These are phyloP conservation scores for Venturiaceae sp. DNA, from an alignment of 2,329 filamentous ascomycete genomes.

Conservation along the genomic window DNA sequence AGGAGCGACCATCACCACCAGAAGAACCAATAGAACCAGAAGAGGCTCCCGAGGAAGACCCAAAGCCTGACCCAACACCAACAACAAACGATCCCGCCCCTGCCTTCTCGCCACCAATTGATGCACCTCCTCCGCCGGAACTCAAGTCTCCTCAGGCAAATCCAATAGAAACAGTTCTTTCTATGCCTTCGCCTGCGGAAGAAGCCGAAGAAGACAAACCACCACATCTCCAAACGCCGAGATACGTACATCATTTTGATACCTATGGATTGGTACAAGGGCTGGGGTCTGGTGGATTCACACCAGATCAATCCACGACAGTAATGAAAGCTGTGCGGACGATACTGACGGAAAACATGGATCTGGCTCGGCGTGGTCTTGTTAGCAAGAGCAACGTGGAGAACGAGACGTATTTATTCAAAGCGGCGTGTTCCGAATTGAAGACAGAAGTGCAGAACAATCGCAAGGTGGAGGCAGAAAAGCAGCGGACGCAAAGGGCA, in stretches of 20 bases:
- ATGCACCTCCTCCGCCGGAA: slow-evolving; percentile 6
- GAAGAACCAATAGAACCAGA: not conserved
- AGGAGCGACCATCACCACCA: not conserved
- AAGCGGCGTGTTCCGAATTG: slow-evolving; percentile 86
- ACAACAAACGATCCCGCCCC: not conserved
- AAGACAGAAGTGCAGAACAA: slow-evolving; percentile 76
- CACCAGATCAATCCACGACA: slow-evolving; percentile 63
- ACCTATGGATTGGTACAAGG: slow-evolving; percentile 82
- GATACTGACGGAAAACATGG: slow-evolving; percentile 68
- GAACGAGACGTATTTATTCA: slow-evolving; percentile 90
- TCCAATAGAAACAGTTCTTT: slow-evolving; percentile 29
- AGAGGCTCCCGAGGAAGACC: not conserved
- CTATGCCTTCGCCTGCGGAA: slow-evolving; percentile 28
- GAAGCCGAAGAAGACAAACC: slow-evolving; percentile 35
- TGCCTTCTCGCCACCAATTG: not conserved
- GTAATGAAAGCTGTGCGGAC: slow-evolving; percentile 87
- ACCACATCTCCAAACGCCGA: slow-evolving; percentile 61
- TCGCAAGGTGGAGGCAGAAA: slow-evolving; percentile 66
- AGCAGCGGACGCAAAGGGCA: slow-evolving; percentile 71
- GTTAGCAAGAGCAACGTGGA: slow-evolving; percentile 90
- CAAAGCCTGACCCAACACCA: not conserved
- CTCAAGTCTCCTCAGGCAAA: slow-evolving; percentile 16
- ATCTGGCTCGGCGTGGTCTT: slow-evolving; percentile 67
- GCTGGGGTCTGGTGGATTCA: slow-evolving; percentile 63
- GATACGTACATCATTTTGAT: slow-evolving; percentile 94